Conservation (phyloP, 108 stramenopile genomes). For the Seminavis robusta region DNA sequence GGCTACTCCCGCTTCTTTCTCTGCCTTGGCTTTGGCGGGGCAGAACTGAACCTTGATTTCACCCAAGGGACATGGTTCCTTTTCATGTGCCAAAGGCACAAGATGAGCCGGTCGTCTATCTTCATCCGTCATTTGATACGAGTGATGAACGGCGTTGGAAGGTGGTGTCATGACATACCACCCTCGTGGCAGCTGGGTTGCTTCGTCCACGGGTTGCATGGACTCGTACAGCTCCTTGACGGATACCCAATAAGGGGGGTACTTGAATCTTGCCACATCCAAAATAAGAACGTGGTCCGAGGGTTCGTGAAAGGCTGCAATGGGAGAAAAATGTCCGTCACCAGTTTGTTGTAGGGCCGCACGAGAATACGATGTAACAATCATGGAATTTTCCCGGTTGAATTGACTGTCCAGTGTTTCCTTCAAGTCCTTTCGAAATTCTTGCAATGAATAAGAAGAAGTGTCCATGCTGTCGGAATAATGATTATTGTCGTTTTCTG, state of each 20-base stretch:
- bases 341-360: constrained; percentile 84
- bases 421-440: background rate
- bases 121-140: constrained; percentile 10
- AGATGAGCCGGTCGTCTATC: constrained; percentile 57
- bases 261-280: constrained; percentile 91
- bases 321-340: constrained; percentile 92
- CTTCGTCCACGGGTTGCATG: constrained; percentile 66
- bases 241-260: constrained; percentile 89
- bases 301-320: constrained; percentile 70
- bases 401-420: background rate
- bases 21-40: too few relatives aligned
- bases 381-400: background rate
- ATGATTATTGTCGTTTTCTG: constrained; percentile 1
- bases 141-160: background rate
- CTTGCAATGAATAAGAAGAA: background rate
- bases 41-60: background rate
- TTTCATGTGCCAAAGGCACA: constrained; percentile 56
- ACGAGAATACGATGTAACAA: constrained; percentile 73
- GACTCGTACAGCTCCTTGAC: constrained; percentile 47
- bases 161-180: constrained; percentile 26
- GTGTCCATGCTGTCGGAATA: background rate
- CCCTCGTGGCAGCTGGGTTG: constrained; percentile 76
- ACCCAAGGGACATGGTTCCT: constrained; percentile 3
- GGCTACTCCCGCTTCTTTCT: too few relatives aligned
- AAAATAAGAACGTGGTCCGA: constrained; percentile 75